These are phyloP conservation scores for Lactarius tabidus DNA, from an alignment of 768 basidiomycete species.

Conservation along the genomic window DNA sequence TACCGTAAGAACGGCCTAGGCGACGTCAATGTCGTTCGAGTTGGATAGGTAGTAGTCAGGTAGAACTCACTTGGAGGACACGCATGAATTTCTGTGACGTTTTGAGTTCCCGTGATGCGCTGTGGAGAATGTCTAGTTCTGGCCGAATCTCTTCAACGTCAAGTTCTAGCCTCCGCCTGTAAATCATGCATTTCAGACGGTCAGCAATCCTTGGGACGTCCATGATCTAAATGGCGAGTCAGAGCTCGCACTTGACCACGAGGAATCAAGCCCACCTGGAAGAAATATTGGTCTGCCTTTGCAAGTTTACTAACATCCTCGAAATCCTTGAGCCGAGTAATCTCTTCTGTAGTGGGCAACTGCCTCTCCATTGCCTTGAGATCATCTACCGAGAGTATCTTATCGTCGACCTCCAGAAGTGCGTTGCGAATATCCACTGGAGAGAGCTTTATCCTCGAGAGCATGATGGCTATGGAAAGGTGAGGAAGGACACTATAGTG, in stretches of 20 bases:
- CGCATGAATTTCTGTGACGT: constrained; percentile 61
- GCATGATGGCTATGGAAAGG: constrained; percentile 65
- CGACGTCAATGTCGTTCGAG: constrained; percentile 7
- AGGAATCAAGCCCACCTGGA: constrained; percentile 47
- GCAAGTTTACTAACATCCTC: constrained; percentile 70
- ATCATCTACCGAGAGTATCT: constrained; percentile 64
- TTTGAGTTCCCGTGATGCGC: constrained; percentile 67
- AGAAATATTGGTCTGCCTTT: constrained; percentile 81
- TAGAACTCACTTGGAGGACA: constrained; percentile 54
- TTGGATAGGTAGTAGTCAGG: neutral
- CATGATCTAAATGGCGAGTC: constrained; percentile 54
- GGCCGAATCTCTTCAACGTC: constrained; percentile 82
- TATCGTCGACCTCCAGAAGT: constrained; percentile 68
- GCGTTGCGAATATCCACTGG: constrained; percentile 66
- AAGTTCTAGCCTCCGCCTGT: constrained; percentile 73
- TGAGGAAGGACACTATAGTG: neutral
- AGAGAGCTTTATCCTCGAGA: constrained; percentile 66
- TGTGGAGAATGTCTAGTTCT: constrained; percentile 68
- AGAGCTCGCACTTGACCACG: neutral
- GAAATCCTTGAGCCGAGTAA: constrained; percentile 62
- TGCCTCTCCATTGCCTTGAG: constrained; percentile 71
- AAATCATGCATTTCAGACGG: constrained; percentile 79
- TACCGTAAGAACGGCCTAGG: constrained; percentile 63
- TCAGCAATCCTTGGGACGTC: constrained; percentile 68
- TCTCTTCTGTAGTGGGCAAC: constrained; percentile 81